Conservation (phyloP, 306 rosid genomes). For the Pyrus communis region DNA sequence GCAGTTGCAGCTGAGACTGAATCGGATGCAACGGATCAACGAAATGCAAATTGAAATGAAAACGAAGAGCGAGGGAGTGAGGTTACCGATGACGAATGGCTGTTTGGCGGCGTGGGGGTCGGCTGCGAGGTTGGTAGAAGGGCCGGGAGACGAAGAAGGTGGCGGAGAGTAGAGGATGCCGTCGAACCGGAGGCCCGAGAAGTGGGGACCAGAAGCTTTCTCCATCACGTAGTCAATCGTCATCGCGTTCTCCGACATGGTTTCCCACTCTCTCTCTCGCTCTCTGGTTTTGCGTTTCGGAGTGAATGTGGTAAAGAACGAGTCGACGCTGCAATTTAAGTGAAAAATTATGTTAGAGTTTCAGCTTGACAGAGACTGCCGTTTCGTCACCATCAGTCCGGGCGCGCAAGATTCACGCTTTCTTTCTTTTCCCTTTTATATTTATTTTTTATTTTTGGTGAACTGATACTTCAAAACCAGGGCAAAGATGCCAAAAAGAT, state of each 20-base stretch:
- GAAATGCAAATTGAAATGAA: background rate
- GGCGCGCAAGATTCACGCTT: background rate
- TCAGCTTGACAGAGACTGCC: background rate
- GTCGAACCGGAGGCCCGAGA: constrained; percentile 78
- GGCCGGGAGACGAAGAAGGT: constrained; percentile 35
- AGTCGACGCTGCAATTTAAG: too few relatives aligned
- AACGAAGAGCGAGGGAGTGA: background rate
- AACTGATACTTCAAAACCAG: too few relatives aligned
- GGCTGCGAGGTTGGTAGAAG: constrained; percentile 29
- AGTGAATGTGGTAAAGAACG: background rate
- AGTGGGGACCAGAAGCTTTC: constrained; percentile 91
- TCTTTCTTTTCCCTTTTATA: background rate
- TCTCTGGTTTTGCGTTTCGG: background rate
- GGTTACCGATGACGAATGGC: constrained; percentile 79
- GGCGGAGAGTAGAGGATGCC: constrained; percentile 43
- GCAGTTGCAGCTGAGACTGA: background rate
- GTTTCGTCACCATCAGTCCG: background rate
- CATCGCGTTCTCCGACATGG: constrained; percentile 69
- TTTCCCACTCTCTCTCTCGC: background rate
- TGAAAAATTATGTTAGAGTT: background rate
- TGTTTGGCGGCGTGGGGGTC: constrained; percentile 45
- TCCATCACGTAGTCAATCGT: constrained; percentile 80
- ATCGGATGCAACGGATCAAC: background rate
- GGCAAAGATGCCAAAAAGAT: too few relatives aligned
- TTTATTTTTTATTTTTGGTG: too few relatives aligned